Base-by-base conservation (phyloP, 192 early-diverging fungal species). In the Coemansia sp. region DNA sequence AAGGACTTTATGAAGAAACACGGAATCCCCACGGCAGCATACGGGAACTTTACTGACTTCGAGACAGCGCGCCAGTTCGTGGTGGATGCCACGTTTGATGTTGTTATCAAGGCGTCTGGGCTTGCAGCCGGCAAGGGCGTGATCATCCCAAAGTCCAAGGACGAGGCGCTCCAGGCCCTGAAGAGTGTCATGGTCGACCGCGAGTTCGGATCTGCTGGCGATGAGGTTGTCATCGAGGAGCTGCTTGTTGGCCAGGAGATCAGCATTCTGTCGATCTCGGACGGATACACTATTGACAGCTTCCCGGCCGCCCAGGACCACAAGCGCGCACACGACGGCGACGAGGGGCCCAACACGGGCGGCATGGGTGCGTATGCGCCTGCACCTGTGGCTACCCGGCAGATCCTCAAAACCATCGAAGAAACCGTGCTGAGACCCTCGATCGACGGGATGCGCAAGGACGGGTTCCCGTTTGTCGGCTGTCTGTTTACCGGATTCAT, bases 361-460 rank as follows among this genome's bases (percentile, higher is more conserved):
- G 98, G 98, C 56, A 99, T 99, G 98, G 98, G 98, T 9, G 93
- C 93, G 61, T 99, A 99, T 73, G 93, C 92, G 41, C 98, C 98
- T 18, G 95, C 96, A 0, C 96, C 98, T 15, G 88, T 98, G 52
- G 94, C 89, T 54, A 93, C 95, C 8, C 73, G 88, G 12, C 88
- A 88, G 68, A 83, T 98, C 37, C 71, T 94, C 48, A 75, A 76
- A 11, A 62, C 84, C 37, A 88, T 98, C 72, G 87, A 93, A 69
- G 76, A 84, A 39, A 92, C 89, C 0, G 88, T 98, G 51, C 80
- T 99, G 42, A 87, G 94, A 78, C 94, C 94, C 16, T 93, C 98
- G 45, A 88, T 99, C 63, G 91, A 95, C 76, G 98, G 95, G 41
- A 96, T 99, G 92, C 90, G 98, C 68, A 87, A 89, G 18, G 96